These are phyloP conservation scores for Aspergillus uvarum DNA, from an alignment of 2,329 filamentous ascomycete species.

Conservation along the genomic window DNA sequence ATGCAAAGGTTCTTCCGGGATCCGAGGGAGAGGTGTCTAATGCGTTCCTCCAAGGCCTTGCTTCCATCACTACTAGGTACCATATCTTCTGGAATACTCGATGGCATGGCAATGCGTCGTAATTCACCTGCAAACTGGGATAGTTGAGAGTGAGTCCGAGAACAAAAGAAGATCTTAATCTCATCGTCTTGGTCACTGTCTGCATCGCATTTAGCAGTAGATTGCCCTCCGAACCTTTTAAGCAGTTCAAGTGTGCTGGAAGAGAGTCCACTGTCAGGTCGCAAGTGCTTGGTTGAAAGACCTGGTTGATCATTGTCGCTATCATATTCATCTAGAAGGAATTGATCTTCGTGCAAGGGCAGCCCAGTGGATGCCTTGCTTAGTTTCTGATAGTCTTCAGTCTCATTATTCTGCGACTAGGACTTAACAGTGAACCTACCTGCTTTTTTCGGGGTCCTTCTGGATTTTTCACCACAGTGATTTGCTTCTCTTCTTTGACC, in stretches of 20 bases:
- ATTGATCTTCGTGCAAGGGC: constrained; percentile 60
- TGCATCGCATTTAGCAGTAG: constrained; percentile 25
- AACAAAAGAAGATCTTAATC: constrained; percentile 87
- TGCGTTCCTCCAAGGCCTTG: constrained; percentile 52
- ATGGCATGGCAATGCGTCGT: constrained; percentile 72
- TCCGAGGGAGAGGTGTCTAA: constrained; percentile 81
- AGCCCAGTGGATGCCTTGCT: constrained; percentile 18
- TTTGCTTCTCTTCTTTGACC: constrained; percentile 60
- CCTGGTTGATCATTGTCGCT: constrained; percentile 56
- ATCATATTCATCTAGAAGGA: constrained; percentile 73
- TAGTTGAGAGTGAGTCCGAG: constrained; percentile 87
- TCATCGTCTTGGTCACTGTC: constrained; percentile 58
- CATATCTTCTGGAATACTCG: constrained; percentile 59
- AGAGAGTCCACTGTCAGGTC: constrained; percentile 57
- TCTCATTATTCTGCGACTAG: not conserved
- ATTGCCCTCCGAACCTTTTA: constrained; percentile 59
- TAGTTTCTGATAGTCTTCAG: constrained; percentile 28
- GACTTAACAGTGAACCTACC: constrained; percentile 26
- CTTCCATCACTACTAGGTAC: constrained; percentile 19
- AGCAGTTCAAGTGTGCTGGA: constrained; percentile 74
- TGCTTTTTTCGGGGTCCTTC: constrained; percentile 50
- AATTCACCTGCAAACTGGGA: constrained; percentile 85
- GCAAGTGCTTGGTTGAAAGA: constrained; percentile 25
- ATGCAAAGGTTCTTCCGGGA: constrained; percentile 89
- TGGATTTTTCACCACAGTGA: constrained; percentile 51